phyloP scores from a whole-genome alignment of 805 yeast genomes.

The Suhomyces sp. region DNA sequence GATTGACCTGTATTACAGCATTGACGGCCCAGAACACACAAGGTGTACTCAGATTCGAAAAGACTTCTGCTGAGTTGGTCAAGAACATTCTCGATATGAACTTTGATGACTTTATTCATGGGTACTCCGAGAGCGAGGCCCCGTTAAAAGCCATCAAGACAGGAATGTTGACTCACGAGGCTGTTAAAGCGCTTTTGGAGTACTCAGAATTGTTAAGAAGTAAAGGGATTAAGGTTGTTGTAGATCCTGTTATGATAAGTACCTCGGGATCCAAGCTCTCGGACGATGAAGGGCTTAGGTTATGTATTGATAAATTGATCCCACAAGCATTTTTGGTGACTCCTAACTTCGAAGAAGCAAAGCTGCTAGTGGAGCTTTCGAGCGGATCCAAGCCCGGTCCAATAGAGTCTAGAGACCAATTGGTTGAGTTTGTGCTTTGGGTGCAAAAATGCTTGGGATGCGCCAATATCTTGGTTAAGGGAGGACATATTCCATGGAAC shows the following conservation, averaged over 20 bases:
- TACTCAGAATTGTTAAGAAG: conserved; percentile 30
- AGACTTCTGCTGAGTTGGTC: conserved; percentile 45
- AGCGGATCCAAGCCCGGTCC: conserved; percentile 15
- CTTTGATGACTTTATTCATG: conserved; percentile 53
- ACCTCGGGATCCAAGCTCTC: conserved; percentile 70
- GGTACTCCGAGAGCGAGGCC: conserved; percentile 17
- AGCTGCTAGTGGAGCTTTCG: conserved; percentile 31
- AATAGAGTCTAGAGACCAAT: conserved; percentile 35
- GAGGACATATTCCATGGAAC: conserved; percentile 67
- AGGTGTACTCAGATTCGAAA: conserved; percentile 42
- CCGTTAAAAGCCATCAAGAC: conserved; percentile 67
- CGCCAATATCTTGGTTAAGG: conserved; percentile 64
- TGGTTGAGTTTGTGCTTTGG: conserved; percentile 17
- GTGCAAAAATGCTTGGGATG: conserved; percentile 37
- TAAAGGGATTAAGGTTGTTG: conserved; percentile 41
- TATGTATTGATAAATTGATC: conserved; percentile 44
- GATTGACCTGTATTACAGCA: conserved; percentile 73
- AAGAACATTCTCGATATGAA: conserved; percentile 49
- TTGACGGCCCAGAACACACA: conserved; percentile 75
- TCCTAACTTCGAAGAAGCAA: conserved; percentile 74
- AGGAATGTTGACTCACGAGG: conserved; percentile 66
- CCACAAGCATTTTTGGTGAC: conserved; percentile 61
- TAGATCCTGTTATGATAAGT: conserved; percentile 84
- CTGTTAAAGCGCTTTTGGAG: conserved; percentile 46
- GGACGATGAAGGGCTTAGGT: conserved; percentile 43